These are phyloP conservation scores for Aspergillus niger DNA, from an alignment of 2,329 filamentous ascomycete genomes.

Conservation along the genomic window DNA sequence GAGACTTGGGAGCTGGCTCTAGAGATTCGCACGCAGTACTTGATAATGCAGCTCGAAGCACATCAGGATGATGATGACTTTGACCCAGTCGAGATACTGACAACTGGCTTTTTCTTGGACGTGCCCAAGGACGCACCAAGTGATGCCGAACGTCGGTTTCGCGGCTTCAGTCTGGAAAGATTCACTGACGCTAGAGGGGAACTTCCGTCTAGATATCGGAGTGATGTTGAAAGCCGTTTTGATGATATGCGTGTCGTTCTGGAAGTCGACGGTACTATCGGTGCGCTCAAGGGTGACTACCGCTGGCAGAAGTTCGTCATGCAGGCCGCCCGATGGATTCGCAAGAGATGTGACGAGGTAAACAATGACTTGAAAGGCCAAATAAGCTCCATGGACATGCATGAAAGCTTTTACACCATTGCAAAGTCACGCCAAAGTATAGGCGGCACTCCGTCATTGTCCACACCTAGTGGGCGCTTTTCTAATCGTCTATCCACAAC, in stretches of 20 bases:
- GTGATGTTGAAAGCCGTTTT: conserved; percentile 41
- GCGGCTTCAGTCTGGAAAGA: conserved; percentile 31
- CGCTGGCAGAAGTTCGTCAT: conserved; percentile 54
- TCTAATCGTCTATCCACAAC: background rate
- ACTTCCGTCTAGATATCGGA: conserved; percentile 39
- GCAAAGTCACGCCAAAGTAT: conserved; percentile 17
- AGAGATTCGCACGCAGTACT: conserved; percentile 57
- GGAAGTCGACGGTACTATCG: conserved; percentile 40
- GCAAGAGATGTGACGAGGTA: conserved; percentile 50
- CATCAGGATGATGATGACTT: conserved; percentile 35
- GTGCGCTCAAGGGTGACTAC: conserved; percentile 48
- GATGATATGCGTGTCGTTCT: conserved; percentile 41
- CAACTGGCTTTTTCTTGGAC: conserved; percentile 44
- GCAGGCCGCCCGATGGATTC: conserved; percentile 50
- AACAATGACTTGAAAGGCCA: conserved; percentile 42
- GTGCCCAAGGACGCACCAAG: conserved; percentile 19
- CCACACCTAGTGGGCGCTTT: background rate
- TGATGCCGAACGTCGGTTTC: conserved; percentile 20
- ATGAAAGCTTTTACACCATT: conserved; percentile 26
- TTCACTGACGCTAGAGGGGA: conserved; percentile 42
- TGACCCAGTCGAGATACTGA: conserved; percentile 44
- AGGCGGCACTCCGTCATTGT: conserved; percentile 21
- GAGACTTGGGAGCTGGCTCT: conserved; percentile 54
- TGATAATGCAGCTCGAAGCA: conserved; percentile 48
- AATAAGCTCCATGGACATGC: conserved; percentile 44